A percentile compares a stretch with the other conserved stretches of the same genome.
These are phyloP conservation scores for Mortierella sp. DNA, from an alignment of 371 early-diverging fungal genomes.

Conservation along the genomic window DNA sequence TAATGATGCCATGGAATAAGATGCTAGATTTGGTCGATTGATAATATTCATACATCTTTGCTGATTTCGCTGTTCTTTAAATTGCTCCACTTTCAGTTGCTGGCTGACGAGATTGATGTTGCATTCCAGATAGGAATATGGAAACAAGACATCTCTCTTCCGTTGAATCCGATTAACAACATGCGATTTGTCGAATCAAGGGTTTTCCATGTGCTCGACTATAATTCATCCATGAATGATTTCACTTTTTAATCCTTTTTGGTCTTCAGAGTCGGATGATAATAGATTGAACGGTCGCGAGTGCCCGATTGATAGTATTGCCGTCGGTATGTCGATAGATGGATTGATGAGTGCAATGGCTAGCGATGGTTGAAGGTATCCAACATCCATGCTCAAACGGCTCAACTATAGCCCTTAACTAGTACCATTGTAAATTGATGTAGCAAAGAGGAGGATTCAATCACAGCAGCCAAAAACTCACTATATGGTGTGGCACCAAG, in stretches of 20 bases:
- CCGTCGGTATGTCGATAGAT: slow-evolving; percentile 22
- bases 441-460: slow-evolving; percentile 44
- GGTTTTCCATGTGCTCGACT: slow-evolving; percentile 10
- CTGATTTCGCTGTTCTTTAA: too few species aligned
- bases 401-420: slow-evolving; percentile 2
- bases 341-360: slow-evolving; percentile 34
- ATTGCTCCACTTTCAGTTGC: background rate
- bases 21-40: too few species aligned
- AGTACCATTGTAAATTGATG: slow-evolving; percentile 46
- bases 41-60: too few species aligned
- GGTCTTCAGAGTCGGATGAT: background rate
- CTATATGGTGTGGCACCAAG: background rate
- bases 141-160: background rate
- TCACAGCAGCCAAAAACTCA: slow-evolving; percentile 8
- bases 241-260: background rate
- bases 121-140: background rate
- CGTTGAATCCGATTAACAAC: background rate
- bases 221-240: background rate
- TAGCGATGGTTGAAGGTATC: background rate
- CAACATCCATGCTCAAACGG: background rate
- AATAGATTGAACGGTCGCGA: background rate
- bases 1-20: too few species aligned
- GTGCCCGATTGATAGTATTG: background rate
- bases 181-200: slow-evolving; percentile 23
- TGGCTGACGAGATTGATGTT: background rate